Evolutionary conservation across 2,329 filamentous ascomycete genomes (phyloP), one percentile per base, ranked within the genome.

Genomic region (Nakataea oryzae): DNA sequence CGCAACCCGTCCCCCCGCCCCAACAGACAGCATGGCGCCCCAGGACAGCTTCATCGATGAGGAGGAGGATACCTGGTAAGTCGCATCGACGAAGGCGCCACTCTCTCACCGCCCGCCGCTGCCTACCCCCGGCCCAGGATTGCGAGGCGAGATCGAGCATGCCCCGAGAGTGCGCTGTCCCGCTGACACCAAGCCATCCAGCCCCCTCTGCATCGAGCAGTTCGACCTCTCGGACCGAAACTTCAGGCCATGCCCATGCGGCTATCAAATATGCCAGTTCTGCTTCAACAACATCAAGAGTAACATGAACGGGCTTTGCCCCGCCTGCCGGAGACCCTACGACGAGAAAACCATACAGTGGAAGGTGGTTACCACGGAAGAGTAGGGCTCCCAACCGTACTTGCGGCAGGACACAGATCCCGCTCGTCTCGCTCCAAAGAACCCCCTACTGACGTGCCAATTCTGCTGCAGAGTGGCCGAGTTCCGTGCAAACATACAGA

Each of bases 261-360:
- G 95, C 65, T 99, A 99, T 72, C 93, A 97, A 93, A 93, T 99
- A 74, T 99, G 95, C 76, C 96, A 99, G 80, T 99, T 99, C 77
- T 99, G 95, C 78, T 99, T 93, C 80, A 97, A 99, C 78, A 99
- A 97, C 74, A 96, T 99, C 74, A 96, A 96, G 78, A 96, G 90
- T 69, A 97, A 97, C 70, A 92, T 96, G 84, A 97, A 97, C 73
- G 93, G 93, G 47, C 83, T 97, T 63, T 99, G 95, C 75, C 95
- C 95, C n/a, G 96, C 96, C 68, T 99, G 95, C 74, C 86, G 95
- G 76, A 85, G 95, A 73, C 89, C 91, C 7, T 99, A 99, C 74
- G 92, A 97, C 74, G 96, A 99, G 69, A 93, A 93, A 74, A 96
- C 92, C 32, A 97, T 99, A 73, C 86, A 97, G 75, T 99, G 92